phyloP scores from a whole-genome alignment of 2,329 filamentous ascomycete species.

The Penicillium sp. region DNA sequence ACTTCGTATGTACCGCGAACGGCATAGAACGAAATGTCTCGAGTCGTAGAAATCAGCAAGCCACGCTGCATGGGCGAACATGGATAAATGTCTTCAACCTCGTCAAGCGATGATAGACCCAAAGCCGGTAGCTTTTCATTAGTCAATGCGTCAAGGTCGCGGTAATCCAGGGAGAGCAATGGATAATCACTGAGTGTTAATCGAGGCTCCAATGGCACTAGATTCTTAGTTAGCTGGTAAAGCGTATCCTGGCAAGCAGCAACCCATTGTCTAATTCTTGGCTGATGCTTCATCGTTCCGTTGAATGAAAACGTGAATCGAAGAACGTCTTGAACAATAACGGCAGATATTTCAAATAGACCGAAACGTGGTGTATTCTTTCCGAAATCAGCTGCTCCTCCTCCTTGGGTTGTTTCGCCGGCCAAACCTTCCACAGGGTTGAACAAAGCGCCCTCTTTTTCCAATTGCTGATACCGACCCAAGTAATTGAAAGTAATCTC shows the following conservation, averaged over 20 bases:
- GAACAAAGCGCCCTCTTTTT: constrained; percentile 43
- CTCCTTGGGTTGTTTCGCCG: constrained; percentile 43
- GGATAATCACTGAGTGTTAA: constrained; percentile 44
- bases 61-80: constrained; percentile 40
- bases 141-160: constrained; percentile 36
- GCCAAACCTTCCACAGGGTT: constrained; percentile 43
- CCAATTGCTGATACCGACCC: constrained; percentile 40
- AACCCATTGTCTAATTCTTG: constrained; percentile 43
- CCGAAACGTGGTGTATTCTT: constrained; percentile 44
- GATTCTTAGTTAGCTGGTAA: constrained; percentile 22
- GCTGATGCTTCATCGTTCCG: constrained; percentile 45
- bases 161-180: constrained; percentile 43
- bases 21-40: constrained; percentile 38
- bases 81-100: constrained; percentile 40
- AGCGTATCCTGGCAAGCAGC: constrained; percentile 34
- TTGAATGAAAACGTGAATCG: constrained; percentile 52
- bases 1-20: constrained; percentile 38
- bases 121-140: constrained; percentile 34
- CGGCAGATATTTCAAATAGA: constrained; percentile 52
- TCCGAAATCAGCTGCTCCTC: constrained; percentile 45
- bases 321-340: constrained; percentile 44
- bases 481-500: constrained; percentile 43
- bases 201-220: constrained; percentile 22
- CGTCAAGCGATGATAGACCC: constrained; percentile 25
- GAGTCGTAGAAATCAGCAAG: constrained; percentile 42